Evolutionary conservation across 2,329 filamentous ascomycete species (phyloP), one percentile per base, ranked within the genome.

Genomic region (Knoxdaviesia capensis): DNA sequence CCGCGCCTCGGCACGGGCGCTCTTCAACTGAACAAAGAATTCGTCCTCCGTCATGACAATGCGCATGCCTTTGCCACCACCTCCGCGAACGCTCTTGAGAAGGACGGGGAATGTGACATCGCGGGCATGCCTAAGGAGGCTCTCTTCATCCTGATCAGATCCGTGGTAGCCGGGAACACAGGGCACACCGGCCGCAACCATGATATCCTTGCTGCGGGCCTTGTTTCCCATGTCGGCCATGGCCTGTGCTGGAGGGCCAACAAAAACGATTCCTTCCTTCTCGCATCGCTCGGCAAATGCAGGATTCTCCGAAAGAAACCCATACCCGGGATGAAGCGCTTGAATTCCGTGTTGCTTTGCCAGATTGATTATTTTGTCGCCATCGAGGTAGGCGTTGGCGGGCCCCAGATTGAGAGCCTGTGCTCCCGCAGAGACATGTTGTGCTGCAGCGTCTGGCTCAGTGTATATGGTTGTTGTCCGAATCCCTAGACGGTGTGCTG

Each of bases 81-180:
- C 83, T 6, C 80, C 81, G 45, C 74, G 74, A 8, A 84, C 80
- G 47, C 81, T 84, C 65, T 94, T 93, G 41, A 85, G 65, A 52
- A 86, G 68, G 6, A 86, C 78, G 8, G 77, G 77, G 49, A 77
- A 81, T 31, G 65, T 65, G 49, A 80, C 65, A 48, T 81, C 74
- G 50, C 71, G 72, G 6, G 90, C 88, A 55, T 88, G 76, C 7
- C 65, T 62, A 43, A 84, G 55, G 30, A 79, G 57, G 49, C 72
- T 59, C 43, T 62, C 57, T 39, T 70, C 66, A 40, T 80, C 74
- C 61, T 98, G 90, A 41, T 94, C 83, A 1, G 68, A 53, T 11
- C 90, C 90, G 56, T 96, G 90, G 53, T 98, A 98, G 1, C 90
- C 90, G 0, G 90, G 90, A 40, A 98, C 90, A 53, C 90, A 96